Conservation (phyloP, 306 rosid genomes). For the Mucuna pruriens region DNA sequence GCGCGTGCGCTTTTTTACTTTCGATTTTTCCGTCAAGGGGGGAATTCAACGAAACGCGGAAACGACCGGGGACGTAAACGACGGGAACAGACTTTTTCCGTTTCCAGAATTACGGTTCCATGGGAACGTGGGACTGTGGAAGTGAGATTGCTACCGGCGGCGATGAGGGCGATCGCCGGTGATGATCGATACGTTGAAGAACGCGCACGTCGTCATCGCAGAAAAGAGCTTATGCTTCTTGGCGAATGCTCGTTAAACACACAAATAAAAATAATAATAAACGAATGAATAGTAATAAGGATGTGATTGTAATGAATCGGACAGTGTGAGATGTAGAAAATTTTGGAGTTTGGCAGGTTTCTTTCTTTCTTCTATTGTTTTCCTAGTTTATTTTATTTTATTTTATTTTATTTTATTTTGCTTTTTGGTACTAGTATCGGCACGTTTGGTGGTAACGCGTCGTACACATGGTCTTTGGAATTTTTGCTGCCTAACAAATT, state of each 20-base stretch:
- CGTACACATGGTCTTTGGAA: background rate
- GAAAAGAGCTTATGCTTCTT: background rate
- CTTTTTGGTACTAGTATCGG: background rate
- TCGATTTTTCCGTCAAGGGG: background rate
- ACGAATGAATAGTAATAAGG: background rate
- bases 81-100: conserved; percentile 35
- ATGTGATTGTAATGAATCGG: conserved; percentile 36
- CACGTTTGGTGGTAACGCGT: background rate
- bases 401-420: background rate
- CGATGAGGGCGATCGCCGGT: conserved; percentile 47
- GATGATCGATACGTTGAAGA: conserved; percentile 36
- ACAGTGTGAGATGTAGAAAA: conserved; percentile 11
- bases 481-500: background rate
- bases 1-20: conserved; percentile 35
- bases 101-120: conserved; percentile 24
- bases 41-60: conserved; percentile 33
- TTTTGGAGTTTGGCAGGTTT: background rate
- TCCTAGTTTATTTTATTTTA: background rate
- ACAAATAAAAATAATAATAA: background rate
- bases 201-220: conserved; percentile 38
- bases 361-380: background rate
- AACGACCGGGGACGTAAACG: conserved; percentile 37
- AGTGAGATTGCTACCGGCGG: conserved; percentile 39
- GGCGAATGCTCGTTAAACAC: background rate
- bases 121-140: background rate